phyloP scores from a whole-genome alignment of 2,329 filamentous ascomycete species.

The Colletotrichum chrysophilum region DNA sequence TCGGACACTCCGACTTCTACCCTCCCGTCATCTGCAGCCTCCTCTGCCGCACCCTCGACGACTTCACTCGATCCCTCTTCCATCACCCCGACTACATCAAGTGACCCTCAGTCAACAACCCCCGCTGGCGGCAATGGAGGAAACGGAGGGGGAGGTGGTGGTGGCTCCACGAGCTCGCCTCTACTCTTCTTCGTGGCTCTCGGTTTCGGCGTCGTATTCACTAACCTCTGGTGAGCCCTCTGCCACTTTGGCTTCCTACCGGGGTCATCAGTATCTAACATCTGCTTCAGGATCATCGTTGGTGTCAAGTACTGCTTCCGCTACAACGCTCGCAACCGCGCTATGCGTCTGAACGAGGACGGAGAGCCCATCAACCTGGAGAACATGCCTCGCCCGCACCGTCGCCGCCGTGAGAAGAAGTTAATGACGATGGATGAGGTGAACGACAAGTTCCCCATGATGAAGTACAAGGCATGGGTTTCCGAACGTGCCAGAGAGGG shows the following conservation, averaged over 20 bases:
- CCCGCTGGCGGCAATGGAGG: not conserved
- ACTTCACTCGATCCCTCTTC: not conserved
- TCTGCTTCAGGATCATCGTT: conserved; percentile 86
- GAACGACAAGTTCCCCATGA: conserved; percentile 93
- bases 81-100: not conserved
- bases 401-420: conserved; percentile 93
- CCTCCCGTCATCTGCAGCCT: conserved; percentile 13
- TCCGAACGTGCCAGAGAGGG: conserved; percentile 83
- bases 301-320: conserved; percentile 99
- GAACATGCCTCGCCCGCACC: conserved; percentile 82
- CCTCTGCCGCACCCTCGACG: conserved; percentile 25
- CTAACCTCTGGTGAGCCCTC: conserved; percentile 86
- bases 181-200: conserved; percentile 87
- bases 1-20: conserved; percentile 21
- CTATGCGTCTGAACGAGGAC: conserved; percentile 77
- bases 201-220: conserved; percentile 97
- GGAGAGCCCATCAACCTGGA: conserved; percentile 89
- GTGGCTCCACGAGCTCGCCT: conserved; percentile 45
- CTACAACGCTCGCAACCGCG: conserved; percentile 93
- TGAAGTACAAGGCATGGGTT: conserved; percentile 97
- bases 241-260: not conserved
- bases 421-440: conserved; percentile 99
- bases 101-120: not conserved
- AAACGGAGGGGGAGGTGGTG: conserved; percentile 13
- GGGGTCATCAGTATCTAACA: not conserved